Percentiles rank a stretch among this genome's conserved stretches.
Conservation (phyloP, 805 yeast genomes). For the Nadsonia fulvescens region DNA sequence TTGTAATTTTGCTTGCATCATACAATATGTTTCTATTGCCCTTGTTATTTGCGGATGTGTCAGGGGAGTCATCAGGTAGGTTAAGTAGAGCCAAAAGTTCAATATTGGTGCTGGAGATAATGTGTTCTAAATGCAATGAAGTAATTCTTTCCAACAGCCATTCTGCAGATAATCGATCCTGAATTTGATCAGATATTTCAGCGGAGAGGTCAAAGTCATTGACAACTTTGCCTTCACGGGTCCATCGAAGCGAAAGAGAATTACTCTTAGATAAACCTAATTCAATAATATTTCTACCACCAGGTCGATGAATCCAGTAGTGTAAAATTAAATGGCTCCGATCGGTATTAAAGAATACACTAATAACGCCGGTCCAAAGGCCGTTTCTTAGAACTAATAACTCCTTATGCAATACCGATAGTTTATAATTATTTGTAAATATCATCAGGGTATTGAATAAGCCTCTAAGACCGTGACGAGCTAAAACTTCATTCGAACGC, state of each 20-base stretch:
- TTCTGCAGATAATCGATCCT: conserved; percentile 17
- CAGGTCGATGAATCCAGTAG: conserved; percentile 44
- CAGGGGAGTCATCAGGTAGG: no score
- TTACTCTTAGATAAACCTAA: conserved; percentile 35
- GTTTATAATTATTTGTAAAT: conserved; percentile 46
- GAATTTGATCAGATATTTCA: conserved; percentile 4
- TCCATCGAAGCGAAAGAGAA: conserved; percentile 42
- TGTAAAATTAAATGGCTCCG: conserved; percentile 35
- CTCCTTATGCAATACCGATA: conserved; percentile 42
- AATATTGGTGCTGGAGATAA: conserved; percentile 17
- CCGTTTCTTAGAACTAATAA: conserved; percentile 30
- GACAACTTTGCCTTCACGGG: conserved; percentile 33
- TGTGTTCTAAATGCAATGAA: conserved; percentile 23
- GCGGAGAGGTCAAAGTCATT: no score
- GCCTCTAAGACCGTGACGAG: conserved; percentile 28
- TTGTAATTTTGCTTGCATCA: no score
- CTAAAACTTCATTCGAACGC: conserved; percentile 34
- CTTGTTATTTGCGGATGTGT: no score
- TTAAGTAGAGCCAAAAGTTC: conserved; percentile 2
- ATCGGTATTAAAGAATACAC: conserved; percentile 38
- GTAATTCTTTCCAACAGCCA: conserved; percentile 22
- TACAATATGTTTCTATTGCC: no score
- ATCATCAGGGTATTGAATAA: conserved; percentile 39
- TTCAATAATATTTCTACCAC: conserved; percentile 37
- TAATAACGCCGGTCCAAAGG: conserved; percentile 42